These are phyloP conservation scores for Pseudogymnoascus verrucosus DNA, from an alignment of 2,329 filamentous ascomycete species.

Conservation along the genomic window DNA sequence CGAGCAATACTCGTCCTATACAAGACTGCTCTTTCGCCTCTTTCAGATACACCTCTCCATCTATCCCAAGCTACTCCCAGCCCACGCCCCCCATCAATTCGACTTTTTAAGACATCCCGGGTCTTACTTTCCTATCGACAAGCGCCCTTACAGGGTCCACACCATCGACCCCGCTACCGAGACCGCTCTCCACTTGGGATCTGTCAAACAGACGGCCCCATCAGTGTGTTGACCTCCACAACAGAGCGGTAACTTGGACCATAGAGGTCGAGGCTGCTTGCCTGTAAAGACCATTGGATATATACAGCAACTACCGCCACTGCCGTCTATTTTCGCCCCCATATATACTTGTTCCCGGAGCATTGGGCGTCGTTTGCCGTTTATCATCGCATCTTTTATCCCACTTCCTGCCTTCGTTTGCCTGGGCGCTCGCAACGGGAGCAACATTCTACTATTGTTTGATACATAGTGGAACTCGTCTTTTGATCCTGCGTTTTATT, in stretches of 20 bases:
- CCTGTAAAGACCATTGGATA: not conserved
- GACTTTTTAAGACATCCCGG: not conserved
- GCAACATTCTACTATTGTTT: conserved; percentile 16
- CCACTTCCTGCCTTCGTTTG: conserved; percentile 6
- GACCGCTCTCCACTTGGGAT: conserved; percentile 4
- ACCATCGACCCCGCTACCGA: conserved; percentile 5
- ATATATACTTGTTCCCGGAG: not conserved
- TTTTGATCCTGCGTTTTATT: conserved; percentile 19
- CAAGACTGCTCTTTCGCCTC: conserved; percentile 8
- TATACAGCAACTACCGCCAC: conserved; percentile 7
- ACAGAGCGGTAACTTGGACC: not conserved
- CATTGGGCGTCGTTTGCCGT: not conserved
- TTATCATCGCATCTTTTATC: conserved; percentile 8
- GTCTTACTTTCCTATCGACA: conserved; percentile 1
- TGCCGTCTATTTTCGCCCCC: not conserved
- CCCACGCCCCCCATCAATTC: conserved; percentile 1
- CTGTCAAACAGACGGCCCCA: conserved; percentile 6
- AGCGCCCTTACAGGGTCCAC: conserved; percentile 3
- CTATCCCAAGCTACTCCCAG: conserved; percentile 3
- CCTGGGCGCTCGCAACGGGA: conserved; percentile 9
- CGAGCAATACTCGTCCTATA: not conserved
- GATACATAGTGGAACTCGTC: conserved; percentile 19
- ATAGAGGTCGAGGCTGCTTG: not conserved
- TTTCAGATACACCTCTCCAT: not conserved
- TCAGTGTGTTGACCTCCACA: conserved; percentile 1